phyloP scores from a whole-genome alignment of 805 yeast genomes.

The Metschnikowia orientalis region DNA sequence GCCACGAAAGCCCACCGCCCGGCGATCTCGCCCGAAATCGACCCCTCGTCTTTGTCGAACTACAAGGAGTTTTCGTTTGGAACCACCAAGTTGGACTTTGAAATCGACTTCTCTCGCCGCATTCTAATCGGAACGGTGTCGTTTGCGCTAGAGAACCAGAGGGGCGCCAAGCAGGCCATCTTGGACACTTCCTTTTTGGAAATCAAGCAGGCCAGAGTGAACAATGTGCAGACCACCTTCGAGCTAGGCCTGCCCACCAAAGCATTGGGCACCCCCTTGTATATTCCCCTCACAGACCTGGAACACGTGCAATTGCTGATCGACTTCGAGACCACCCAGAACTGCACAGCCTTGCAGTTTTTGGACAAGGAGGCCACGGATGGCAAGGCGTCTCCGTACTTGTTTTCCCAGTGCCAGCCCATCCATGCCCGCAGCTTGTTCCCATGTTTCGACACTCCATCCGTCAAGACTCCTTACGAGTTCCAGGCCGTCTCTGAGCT shows the following conservation, averaged over 20 bases:
- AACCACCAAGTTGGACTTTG: constrained; percentile 49
- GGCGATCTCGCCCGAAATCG: constrained; percentile 28
- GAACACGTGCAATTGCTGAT: constrained; percentile 32
- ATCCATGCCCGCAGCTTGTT: constrained; percentile 83
- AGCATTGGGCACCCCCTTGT: constrained; percentile 59
- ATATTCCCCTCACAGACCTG: constrained; percentile 21
- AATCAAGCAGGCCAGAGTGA: constrained; percentile 41
- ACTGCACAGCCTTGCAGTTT: constrained; percentile 86
- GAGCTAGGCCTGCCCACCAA: constrained; percentile 39
- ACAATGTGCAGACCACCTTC: constrained; percentile 32
- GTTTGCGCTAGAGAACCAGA: constrained; percentile 37
- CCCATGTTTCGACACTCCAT: constrained; percentile 90
- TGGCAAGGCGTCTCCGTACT: constrained; percentile 63
- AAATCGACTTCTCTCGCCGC: constrained; percentile 51
- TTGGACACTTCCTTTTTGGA: constrained; percentile 68
- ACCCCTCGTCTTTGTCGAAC: constrained; percentile 77
- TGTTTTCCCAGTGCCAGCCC: constrained; percentile 89
- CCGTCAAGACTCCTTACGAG: constrained; percentile 63
- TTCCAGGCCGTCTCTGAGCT: constrained; percentile 58
- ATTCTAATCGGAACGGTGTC: constrained; percentile 53
- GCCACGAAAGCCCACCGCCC: constrained; percentile 15
- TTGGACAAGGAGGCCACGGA: constrained; percentile 68
- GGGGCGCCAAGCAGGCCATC: constrained; percentile 33
- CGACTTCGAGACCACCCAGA: constrained; percentile 62
- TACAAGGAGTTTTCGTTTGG: constrained; percentile 50